Evolutionary conservation across 805 yeast genomes (phyloP).

Genomic region (Starmera pachycereana): DNA sequence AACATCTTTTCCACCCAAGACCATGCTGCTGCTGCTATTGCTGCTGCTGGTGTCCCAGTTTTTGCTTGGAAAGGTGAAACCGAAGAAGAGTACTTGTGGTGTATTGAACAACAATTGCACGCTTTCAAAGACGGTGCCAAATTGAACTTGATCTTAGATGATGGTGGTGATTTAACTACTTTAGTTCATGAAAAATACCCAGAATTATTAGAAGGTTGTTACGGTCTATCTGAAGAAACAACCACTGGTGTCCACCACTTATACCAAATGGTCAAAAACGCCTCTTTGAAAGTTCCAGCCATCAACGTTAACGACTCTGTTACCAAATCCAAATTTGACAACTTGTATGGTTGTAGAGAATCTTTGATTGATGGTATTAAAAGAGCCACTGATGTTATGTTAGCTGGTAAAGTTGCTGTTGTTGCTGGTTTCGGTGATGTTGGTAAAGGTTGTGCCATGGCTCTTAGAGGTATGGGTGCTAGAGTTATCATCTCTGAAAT

Average conservation of each 20-base stretch:
- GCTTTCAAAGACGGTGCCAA: slow-evolving; percentile 94
- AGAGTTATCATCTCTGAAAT: slow-evolving; percentile 95
- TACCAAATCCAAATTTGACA: slow-evolving; percentile 98
- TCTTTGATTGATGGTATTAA: slow-evolving; percentile 97
- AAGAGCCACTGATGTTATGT: slow-evolving; percentile 99
- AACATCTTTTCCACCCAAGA: slow-evolving; percentile 99
- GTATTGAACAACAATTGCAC: slow-evolving; percentile 97
- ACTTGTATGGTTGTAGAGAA: slow-evolving; percentile 99
- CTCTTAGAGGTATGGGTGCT: slow-evolving; percentile 98
- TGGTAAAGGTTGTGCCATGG: slow-evolving; percentile 99
- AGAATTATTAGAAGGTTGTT: slow-evolving; percentile 91
- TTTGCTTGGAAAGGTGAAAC: slow-evolving; percentile 99
- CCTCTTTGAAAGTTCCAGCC: slow-evolving; percentile 92
- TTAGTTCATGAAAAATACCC: slow-evolving; percentile 97
- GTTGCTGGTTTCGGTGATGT: slow-evolving; percentile 99
- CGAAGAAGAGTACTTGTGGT: slow-evolving; percentile 98
- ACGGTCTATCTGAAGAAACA: slow-evolving; percentile 97
- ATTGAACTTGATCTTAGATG: slow-evolving; percentile 95
- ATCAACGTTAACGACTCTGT: slow-evolving; percentile 98
- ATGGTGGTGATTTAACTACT: slow-evolving; percentile 98
- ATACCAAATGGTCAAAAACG: slow-evolving; percentile 90
- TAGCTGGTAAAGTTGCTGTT: slow-evolving; percentile 98
- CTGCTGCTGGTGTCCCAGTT: slow-evolving; percentile 98
- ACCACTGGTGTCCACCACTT: slow-evolving; percentile 99
- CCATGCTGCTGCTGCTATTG: slow-evolving; percentile 99